A percentile compares a stretch with the other conserved stretches of the same genome.
Evolutionary conservation across 2,329 filamentous ascomycete species (phyloP).

Genomic region (Colletotrichum karsti): DNA sequence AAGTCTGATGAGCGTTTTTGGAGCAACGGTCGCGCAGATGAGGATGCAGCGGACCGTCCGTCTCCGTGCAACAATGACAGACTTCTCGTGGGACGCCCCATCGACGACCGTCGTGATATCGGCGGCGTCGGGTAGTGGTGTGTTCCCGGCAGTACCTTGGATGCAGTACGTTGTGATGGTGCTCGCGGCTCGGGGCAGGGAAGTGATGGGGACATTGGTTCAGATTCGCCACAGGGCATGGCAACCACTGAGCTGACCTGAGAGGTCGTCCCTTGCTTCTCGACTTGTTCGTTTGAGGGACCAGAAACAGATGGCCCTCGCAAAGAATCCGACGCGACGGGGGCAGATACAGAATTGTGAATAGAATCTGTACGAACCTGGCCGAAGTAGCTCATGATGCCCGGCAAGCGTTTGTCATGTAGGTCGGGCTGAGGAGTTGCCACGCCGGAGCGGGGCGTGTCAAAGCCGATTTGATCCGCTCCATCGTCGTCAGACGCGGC

Average conservation of each 20-base stretch:
- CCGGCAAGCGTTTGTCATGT: slow-evolving; percentile 92
- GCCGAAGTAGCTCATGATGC: slow-evolving; percentile 97
- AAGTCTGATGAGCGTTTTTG: slow-evolving; percentile 55
- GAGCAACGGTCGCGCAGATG: slow-evolving; percentile 44
- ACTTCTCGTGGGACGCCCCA: slow-evolving; percentile 39
- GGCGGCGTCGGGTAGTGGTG: slow-evolving; percentile 32
- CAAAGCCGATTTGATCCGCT: slow-evolving; percentile 81
- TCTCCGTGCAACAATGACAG: slow-evolving; percentile 34
- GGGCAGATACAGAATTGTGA: slow-evolving; percentile 39
- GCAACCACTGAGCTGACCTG: slow-evolving; percentile 27
- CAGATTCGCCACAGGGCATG: slow-evolving; percentile 26
- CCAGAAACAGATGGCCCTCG: slow-evolving; percentile 18
- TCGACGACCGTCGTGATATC: slow-evolving; percentile 30
- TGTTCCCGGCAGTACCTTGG: slow-evolving; percentile 15
- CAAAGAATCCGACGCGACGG: slow-evolving; percentile 37
- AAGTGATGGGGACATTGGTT: slow-evolving; percentile 24
- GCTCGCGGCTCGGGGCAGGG: slow-evolving; percentile 4
- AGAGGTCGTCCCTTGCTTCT: slow-evolving; percentile 14
- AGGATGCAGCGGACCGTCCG: slow-evolving; percentile 40
- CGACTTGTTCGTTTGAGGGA: slow-evolving; percentile 28
- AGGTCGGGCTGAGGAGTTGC: slow-evolving; percentile 94
- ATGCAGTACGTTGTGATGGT: slow-evolving; percentile 15
- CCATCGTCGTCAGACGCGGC: slow-evolving; percentile 73
- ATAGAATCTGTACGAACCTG: slow-evolving; percentile 94
- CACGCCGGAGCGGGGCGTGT: slow-evolving; percentile 88